Conservation (phyloP, 1,139 yeast genomes). For the Lodderomyces metapsilosis region DNA sequence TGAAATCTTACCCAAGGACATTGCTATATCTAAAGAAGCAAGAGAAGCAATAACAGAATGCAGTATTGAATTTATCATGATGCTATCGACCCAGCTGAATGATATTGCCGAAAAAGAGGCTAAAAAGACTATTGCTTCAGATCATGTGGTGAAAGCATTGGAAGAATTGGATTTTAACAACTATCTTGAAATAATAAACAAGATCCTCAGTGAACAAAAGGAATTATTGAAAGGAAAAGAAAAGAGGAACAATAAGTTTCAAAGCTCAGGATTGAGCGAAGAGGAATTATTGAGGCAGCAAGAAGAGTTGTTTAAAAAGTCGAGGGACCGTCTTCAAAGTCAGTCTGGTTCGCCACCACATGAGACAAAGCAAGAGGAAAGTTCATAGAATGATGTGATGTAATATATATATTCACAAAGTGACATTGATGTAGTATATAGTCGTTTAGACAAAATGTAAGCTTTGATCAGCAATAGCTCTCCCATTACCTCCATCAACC, state of each 20-base stretch:
- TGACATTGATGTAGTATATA: neutral
- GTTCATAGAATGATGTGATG: neutral
- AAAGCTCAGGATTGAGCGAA: slow-evolving; percentile 86
- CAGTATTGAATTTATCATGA: slow-evolving; percentile 94
- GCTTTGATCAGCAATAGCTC: no score
- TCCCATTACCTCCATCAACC: no score
- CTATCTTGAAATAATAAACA: slow-evolving; percentile 79
- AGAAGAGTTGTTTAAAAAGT: slow-evolving; percentile 86
- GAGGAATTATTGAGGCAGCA: slow-evolving; percentile 91
- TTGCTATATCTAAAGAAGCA: slow-evolving; percentile 89
- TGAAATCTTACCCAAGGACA: slow-evolving; percentile 83
- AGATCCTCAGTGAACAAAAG: slow-evolving; percentile 81
- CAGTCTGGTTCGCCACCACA: slow-evolving; percentile 15
- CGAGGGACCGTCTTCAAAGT: slow-evolving; percentile 70
- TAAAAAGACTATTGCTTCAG: slow-evolving; percentile 94
- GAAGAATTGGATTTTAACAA: slow-evolving; percentile 85
- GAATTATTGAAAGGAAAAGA: slow-evolving; percentile 87
- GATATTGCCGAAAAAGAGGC: slow-evolving; percentile 97
- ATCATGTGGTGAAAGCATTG: slow-evolving; percentile 89
- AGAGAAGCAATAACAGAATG: slow-evolving; percentile 94
- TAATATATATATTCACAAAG: neutral
- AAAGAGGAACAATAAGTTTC: slow-evolving; percentile 88
- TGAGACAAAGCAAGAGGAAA: slow-evolving; percentile 9
- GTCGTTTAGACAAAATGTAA: no score
- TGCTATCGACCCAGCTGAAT: slow-evolving; percentile 87